A percentile compares a stretch with the other conserved stretches of the same genome.
Conservation (phyloP, 2,329 filamentous ascomycete genomes). For the Bisporella sp. region DNA sequence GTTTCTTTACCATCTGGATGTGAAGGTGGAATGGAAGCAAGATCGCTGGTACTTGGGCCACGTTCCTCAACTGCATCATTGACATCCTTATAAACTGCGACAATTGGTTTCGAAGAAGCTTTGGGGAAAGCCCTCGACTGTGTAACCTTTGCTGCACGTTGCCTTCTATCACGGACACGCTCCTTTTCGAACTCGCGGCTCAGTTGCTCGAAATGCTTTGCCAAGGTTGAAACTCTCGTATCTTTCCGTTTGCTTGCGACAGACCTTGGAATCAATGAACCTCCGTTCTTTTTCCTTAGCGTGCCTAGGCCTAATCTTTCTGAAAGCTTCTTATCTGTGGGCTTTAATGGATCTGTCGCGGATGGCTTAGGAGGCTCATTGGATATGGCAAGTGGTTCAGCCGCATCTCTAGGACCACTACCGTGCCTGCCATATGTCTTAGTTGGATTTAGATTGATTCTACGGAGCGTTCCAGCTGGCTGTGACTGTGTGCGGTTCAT, state of each 20-base stretch:
- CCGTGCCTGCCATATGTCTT: slow-evolving; percentile 16
- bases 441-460: slow-evolving; percentile 12
- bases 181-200: slow-evolving; percentile 90
- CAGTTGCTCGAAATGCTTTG: slow-evolving; percentile 92
- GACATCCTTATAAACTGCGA: slow-evolving; percentile 92
- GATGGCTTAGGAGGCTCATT: slow-evolving; percentile 19
- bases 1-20: slow-evolving; percentile 25
- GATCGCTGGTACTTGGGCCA: slow-evolving; percentile 58
- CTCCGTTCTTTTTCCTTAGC: slow-evolving; percentile 53
- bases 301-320: slow-evolving; percentile 62
- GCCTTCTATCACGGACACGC: slow-evolving; percentile 75
- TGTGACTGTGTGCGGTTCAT: slow-evolving; percentile 28
- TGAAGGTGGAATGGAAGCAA: slow-evolving; percentile 29
- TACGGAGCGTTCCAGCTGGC: slow-evolving; percentile 25
- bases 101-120: slow-evolving; percentile 88
- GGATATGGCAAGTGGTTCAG: slow-evolving; percentile 10
- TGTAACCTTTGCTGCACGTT: slow-evolving; percentile 69
- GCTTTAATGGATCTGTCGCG: slow-evolving; percentile 21
- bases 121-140: slow-evolving; percentile 78
- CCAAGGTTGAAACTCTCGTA: slow-evolving; percentile 81
- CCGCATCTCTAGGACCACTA: slow-evolving; percentile 11
- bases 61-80: slow-evolving; percentile 86
- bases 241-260: slow-evolving; percentile 63
- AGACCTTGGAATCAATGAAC: slow-evolving; percentile 85
- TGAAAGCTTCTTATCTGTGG: slow-evolving; percentile 62